Evolutionary conservation across 106 monocot genomes (phyloP), one percentile per base, ranked within the genome.

Genomic region (Alisma plantagoaquatica): DNA sequence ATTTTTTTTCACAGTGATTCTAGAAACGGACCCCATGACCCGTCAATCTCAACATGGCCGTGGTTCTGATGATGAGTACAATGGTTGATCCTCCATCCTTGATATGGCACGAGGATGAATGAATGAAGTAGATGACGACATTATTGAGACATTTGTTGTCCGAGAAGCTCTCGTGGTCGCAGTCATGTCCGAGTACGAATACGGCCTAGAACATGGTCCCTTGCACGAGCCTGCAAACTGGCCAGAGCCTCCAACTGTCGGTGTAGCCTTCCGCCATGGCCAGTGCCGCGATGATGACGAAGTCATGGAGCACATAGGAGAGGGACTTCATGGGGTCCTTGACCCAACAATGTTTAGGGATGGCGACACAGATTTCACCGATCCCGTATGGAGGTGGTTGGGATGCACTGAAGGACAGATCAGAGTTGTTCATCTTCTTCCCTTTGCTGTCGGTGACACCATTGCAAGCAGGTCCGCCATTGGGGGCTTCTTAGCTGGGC

Each of bases 1-100:
- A 45, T 21, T 33, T 48, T 27, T 44, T 66, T 46, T 76, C n/a
- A 81, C 7, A 42, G 38, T 31, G 51, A 68, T 53, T 77, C 77
- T 4, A 46, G 60, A 21, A 23, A 31, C 60, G 74, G 74, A 27
- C 68, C 67, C 74, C 74, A 74, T 10, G 67, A 62, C 23, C 68
- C 74, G 51, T 74, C 74, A 15, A 56, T 74, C 38, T 74, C 74
- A 18, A 74, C 74, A 43, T 74, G 74, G 8, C 62, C 67, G 27
- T 74, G 74, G 50, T 74, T 74, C 62, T 74, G 74, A 33, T 74
- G 74, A 42, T 74, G 74, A 23, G 74, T 74, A n/a, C 61, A 49
- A 50, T 74, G 74, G 31, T 68, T 74, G n/a, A 74, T 74, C 68
- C 74, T 67, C 69, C 69, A 70, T 21, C 69, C 69, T 26, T 70